Conservation (phyloP, 2,329 filamentous ascomycete genomes). For the Hymenoscyphus occultus region DNA sequence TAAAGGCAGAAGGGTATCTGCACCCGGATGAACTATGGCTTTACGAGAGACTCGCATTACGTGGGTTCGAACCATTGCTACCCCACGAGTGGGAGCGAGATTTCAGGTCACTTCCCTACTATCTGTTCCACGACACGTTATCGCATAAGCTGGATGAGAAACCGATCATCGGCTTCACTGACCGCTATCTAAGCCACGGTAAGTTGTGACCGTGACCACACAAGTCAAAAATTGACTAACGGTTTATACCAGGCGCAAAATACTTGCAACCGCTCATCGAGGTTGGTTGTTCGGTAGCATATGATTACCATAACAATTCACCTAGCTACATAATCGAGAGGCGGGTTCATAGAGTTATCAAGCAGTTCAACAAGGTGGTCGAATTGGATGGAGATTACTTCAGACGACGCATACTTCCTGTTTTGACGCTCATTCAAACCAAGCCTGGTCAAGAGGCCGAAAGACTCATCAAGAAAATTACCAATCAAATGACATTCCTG, state of each 20-base stretch:
- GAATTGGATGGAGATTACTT: conserved; percentile 36
- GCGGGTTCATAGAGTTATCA: conserved; percentile 23
- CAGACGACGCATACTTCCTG: conserved; percentile 33
- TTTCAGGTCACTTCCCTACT: conserved; percentile 33
- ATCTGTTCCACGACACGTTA: conserved; percentile 26
- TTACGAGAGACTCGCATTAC: conserved; percentile 32
- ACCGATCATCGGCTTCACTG: conserved; percentile 24
- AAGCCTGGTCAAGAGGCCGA: conserved; percentile 21
- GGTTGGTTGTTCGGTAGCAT: conserved; percentile 25
- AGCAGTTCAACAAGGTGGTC: conserved; percentile 36
- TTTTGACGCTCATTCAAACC: conserved; percentile 27
- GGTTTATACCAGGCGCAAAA: conserved; percentile 23
- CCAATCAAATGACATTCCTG: conserved; percentile 31
- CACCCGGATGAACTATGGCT: conserved; percentile 33
- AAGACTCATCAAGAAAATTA: conserved; percentile 26
- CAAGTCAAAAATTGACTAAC: conserved; percentile 16
- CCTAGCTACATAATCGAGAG: background rate
- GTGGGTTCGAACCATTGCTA: conserved; percentile 34
- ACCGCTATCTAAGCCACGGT: background rate
- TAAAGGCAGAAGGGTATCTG: conserved; percentile 30
- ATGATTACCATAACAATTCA: background rate
- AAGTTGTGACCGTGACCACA: background rate
- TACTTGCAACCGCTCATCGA: conserved; percentile 32
- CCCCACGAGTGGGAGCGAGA: conserved; percentile 32
- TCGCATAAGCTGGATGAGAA: conserved; percentile 19